A percentile compares a stretch with the other conserved stretches of the same genome.
phyloP scores from a whole-genome alignment of 2,329 filamentous ascomycete species.

The Xylaria hypoxylon region DNA sequence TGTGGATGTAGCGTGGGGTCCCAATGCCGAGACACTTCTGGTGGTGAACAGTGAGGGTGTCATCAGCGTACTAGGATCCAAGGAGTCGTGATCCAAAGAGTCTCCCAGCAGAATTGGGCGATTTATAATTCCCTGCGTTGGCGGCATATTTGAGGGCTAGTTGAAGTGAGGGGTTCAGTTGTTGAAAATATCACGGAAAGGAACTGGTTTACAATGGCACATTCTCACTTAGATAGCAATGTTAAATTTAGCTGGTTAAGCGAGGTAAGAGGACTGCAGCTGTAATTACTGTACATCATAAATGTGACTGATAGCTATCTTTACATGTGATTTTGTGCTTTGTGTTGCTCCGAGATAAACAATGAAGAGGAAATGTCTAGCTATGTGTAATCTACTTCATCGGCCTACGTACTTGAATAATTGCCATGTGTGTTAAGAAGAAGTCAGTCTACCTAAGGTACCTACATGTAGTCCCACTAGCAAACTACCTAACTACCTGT shows the following conservation, averaged over 20 bases:
- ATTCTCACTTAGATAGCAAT: background rate
- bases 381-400: too few relatives aligned
- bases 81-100: conserved; percentile 55
- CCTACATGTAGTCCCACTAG: too few relatives aligned
- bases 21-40: conserved; percentile 78
- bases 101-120: too few relatives aligned
- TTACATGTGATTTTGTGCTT: background rate
- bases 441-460: too few relatives aligned
- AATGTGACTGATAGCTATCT: conserved; percentile 29
- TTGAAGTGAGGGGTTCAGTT: background rate
- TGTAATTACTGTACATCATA: conserved; percentile 16
- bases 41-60: conserved; percentile 80
- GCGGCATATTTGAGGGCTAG: background rate
- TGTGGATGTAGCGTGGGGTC: conserved; percentile 81
- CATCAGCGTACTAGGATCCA: conserved; percentile 72
- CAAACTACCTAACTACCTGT: too few relatives aligned
- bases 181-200: conserved; percentile 1
- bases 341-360: too few relatives aligned
- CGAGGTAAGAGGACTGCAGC: background rate
- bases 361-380: too few relatives aligned
- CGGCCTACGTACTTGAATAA: too few relatives aligned
- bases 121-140: too few relatives aligned
- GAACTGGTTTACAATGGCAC: conserved; percentile 9
- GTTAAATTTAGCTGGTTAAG: conserved; percentile 1
- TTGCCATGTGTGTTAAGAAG: too few relatives aligned